phyloP scores from a whole-genome alignment of 805 yeast genomes.

The Wickerhamiella kurtzmanii region DNA sequence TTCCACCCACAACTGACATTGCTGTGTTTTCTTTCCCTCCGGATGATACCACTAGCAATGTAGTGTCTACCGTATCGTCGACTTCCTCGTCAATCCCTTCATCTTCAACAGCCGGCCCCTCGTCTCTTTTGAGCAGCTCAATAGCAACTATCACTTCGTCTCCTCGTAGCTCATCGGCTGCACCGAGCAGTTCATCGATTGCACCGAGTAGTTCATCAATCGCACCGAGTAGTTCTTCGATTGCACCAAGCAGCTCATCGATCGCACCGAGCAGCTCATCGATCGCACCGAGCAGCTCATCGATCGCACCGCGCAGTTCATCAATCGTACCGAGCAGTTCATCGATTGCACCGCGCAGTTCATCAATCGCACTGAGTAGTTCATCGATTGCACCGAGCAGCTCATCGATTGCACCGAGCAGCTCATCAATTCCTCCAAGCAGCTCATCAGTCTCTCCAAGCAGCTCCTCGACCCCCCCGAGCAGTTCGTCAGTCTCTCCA shows the following conservation, averaged over 20 bases:
- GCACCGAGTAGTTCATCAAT: background rate
- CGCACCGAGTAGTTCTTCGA: background rate
- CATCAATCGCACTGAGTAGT: too few species aligned
- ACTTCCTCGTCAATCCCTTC: background rate
- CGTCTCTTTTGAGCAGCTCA: background rate
- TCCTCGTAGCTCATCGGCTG: background rate
- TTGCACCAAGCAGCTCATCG: background rate
- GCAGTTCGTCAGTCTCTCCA: background rate
- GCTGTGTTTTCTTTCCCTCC: constrained; percentile 1
- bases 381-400: too few species aligned
- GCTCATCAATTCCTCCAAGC: too few species aligned
- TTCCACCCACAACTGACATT: background rate
- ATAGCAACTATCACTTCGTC: background rate
- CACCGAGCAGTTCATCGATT: background rate
- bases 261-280: background rate
- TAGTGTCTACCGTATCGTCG: background rate
- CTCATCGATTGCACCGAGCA: too few species aligned
- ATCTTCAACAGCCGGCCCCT: background rate
- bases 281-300: background rate
- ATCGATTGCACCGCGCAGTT: background rate
- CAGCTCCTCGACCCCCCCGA: too few species aligned
- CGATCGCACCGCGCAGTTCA: background rate
- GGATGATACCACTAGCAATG: background rate
- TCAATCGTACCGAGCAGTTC: background rate
- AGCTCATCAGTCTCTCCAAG: background rate